Evolutionary conservation across 768 basidiomycete genomes (phyloP).

Genomic region (Lentinula raphanica): DNA sequence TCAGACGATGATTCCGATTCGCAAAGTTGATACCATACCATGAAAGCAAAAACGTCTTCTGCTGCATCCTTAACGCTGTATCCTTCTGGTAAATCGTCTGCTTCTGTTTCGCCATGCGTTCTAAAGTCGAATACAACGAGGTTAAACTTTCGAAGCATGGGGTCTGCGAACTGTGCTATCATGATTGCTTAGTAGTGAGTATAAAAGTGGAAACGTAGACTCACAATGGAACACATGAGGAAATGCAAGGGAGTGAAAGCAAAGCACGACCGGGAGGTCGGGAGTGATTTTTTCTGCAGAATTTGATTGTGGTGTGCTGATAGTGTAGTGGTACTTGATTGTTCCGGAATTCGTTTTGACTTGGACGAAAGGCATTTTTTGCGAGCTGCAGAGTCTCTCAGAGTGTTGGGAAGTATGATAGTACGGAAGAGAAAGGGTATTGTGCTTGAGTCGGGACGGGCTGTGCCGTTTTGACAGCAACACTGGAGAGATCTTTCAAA

Average conservation of each 20-base stretch:
- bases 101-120: background rate
- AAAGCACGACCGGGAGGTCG: background rate
- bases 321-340: conserved; percentile 1
- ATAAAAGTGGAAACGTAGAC: background rate
- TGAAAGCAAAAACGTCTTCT: background rate
- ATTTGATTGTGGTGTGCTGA: background rate
- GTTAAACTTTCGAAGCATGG: conserved; percentile 4
- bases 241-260: conserved; percentile 2
- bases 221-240: conserved; percentile 5
- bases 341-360: background rate
- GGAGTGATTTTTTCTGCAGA: background rate
- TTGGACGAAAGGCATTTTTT: conserved; percentile 1
- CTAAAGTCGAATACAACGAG: conserved; percentile 5
- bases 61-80: conserved; percentile 1
- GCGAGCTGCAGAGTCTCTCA: no score
- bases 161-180: conserved; percentile 5
- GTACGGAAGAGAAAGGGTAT: background rate
- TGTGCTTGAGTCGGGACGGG: background rate
- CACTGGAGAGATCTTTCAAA: no score
- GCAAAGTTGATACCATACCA: background rate
- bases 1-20: background rate
- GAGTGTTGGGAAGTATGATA: background rate
- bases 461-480: background rate
- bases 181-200: background rate
- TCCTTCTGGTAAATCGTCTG: background rate